These are phyloP conservation scores for Penicillium sumatraense DNA, from an alignment of 2,329 filamentous ascomycete genomes.

Conservation along the genomic window DNA sequence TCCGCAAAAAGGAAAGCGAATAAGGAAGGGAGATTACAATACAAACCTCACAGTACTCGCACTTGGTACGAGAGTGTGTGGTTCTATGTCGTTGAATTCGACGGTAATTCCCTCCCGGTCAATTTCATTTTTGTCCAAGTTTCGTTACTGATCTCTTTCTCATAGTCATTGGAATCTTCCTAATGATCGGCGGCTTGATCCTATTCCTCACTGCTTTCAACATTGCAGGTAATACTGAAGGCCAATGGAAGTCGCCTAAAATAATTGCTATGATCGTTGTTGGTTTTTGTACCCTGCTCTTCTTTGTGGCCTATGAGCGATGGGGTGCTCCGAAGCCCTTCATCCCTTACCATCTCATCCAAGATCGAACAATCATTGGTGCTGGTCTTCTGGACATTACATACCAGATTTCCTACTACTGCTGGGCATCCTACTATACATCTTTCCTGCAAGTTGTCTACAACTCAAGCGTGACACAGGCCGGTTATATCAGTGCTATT, in stretches of 20 bases:
- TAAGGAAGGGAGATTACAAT: constrained; percentile 55
- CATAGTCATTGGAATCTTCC: constrained; percentile 60
- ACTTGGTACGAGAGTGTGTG: constrained; percentile 51
- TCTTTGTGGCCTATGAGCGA: constrained; percentile 59
- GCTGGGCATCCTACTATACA: constrained; percentile 29
- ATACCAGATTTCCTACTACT: constrained; percentile 1
- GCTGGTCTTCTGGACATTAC: constrained; percentile 27
- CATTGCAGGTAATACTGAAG: constrained; percentile 47
- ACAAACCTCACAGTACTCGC: constrained; percentile 47
- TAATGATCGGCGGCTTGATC: constrained; percentile 64
- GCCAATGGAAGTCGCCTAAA: constrained; percentile 48
- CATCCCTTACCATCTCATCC: constrained; percentile 50
- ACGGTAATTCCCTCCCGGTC: constrained; percentile 43
- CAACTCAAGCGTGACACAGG: constrained; percentile 32
- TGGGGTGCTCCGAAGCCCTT: constrained; percentile 52
- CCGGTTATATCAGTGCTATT: constrained; percentile 43
- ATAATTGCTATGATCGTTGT: constrained; percentile 58
- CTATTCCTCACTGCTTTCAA: constrained; percentile 54
- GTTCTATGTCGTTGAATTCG: constrained; percentile 65
- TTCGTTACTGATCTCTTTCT: background rate
- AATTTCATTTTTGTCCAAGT: background rate
- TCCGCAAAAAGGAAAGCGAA: constrained; percentile 62
- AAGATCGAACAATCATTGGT: constrained; percentile 33
- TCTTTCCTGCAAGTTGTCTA: constrained; percentile 32
- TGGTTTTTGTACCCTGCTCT: constrained; percentile 57